phyloP scores from a whole-genome alignment of 768 basidiomycete genomes.

The Naganishia vishniacii region DNA sequence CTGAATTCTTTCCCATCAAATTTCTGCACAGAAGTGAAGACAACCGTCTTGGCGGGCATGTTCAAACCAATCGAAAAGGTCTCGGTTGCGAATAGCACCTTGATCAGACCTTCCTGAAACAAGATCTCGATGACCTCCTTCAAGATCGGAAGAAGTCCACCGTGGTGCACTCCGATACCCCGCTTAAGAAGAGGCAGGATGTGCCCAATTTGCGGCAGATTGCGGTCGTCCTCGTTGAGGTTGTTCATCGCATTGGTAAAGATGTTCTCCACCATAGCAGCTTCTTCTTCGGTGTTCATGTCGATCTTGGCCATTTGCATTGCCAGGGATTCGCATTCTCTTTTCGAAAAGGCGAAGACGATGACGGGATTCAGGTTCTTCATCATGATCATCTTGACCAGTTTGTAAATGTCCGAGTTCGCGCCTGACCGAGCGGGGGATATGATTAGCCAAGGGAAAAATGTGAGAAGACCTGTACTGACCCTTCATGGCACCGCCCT shows the following conservation, averaged over 20 bases:
- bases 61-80: slow-evolving; percentile 66
- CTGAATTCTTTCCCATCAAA: slow-evolving; percentile 94
- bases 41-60: slow-evolving; percentile 99
- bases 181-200: slow-evolving; percentile 84
- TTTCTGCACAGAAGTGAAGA: slow-evolving; percentile 90
- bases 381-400: slow-evolving; percentile 95
- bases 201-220: slow-evolving; percentile 77
- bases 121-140: slow-evolving; percentile 96
- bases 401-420: slow-evolving; percentile 88
- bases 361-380: slow-evolving; percentile 98
- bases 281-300: slow-evolving; percentile 87
- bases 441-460: neutral
- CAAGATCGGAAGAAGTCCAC: slow-evolving; percentile 88
- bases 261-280: slow-evolving; percentile 74
- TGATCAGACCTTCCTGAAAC: slow-evolving; percentile 90
- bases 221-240: slow-evolving; percentile 79
- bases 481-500: slow-evolving; percentile 93
- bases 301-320: slow-evolving; percentile 90
- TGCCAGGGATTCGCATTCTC: slow-evolving; percentile 84
- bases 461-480: slow-evolving; percentile 24
- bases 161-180: slow-evolving; percentile 96
- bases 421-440: slow-evolving; percentile 54
- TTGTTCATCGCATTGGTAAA: slow-evolving; percentile 86
- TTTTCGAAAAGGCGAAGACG: slow-evolving; percentile 94
- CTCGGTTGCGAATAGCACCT: slow-evolving; percentile 94